Conservation (phyloP, 352 stramenopile species). For the Pythium apleroticum region DNA sequence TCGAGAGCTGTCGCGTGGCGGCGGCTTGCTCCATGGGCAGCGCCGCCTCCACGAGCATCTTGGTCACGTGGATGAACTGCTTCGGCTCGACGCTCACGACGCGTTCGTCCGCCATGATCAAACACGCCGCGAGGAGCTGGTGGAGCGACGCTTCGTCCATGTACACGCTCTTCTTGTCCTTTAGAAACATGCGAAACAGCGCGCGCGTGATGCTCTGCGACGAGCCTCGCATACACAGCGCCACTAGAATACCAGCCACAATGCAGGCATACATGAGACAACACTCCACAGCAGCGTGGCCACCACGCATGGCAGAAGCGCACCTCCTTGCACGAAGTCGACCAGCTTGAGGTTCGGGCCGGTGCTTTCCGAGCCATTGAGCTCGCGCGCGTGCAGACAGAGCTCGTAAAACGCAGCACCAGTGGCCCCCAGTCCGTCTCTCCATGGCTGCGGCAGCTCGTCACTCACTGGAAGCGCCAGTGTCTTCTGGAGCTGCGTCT, state of each 20-base stretch:
- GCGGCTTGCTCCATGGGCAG: conserved; percentile 27
- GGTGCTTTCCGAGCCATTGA: conserved; percentile 18
- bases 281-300: not conserved
- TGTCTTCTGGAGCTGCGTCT: conserved; percentile 47
- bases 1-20: conserved; percentile 35
- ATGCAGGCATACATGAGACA: not conserved
- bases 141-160: conserved; percentile 44
- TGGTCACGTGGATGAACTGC: conserved; percentile 34
- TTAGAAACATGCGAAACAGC: conserved; percentile 60
- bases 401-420: conserved; percentile 53
- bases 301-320: not conserved
- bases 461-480: conserved; percentile 41
- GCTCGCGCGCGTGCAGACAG: conserved; percentile 41
- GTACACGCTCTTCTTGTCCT: conserved; percentile 23
- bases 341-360: conserved; percentile 31
- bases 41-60: conserved; percentile 43
- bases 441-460: conserved; percentile 32
- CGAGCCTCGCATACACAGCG: conserved; percentile 60
- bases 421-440: conserved; percentile 25
- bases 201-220: conserved; percentile 55
- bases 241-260: conserved; percentile 36
- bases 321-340: conserved; percentile 73
- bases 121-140: conserved; percentile 44
- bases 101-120: conserved; percentile 54
- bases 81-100: conserved; percentile 29